These are phyloP conservation scores for Cyclotella sp. DNA, from an alignment of 108 stramenopile genomes.

Conservation along the genomic window DNA sequence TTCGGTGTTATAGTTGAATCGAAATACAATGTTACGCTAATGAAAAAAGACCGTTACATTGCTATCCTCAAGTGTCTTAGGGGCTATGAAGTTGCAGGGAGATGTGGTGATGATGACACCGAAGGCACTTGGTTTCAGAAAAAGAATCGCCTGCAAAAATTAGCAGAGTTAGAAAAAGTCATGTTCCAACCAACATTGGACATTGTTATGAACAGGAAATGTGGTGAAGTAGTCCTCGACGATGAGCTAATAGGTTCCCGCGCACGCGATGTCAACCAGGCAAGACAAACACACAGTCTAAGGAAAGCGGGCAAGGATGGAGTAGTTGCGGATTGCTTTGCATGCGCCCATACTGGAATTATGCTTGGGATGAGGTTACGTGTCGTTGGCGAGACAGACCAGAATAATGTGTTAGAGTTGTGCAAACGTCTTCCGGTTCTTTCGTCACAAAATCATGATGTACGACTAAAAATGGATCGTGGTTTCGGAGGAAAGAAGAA, in stretches of 20 bases:
- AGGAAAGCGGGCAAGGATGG: background rate
- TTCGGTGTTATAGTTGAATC: too few species aligned
- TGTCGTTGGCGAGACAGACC: background rate
- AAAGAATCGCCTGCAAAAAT: background rate
- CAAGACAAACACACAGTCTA: background rate
- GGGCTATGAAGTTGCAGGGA: too few species aligned
- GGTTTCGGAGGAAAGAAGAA: too few species aligned
- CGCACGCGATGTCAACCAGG: too few species aligned
- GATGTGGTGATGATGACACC: too few species aligned
- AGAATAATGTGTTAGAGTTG: background rate
- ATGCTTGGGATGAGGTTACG: constrained; percentile 3
- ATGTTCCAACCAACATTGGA: background rate
- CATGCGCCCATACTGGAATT: background rate
- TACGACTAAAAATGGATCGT: too few species aligned
- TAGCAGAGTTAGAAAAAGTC: background rate
- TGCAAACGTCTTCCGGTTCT: background rate
- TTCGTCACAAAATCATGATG: too few species aligned
- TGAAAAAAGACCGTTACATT: too few species aligned
- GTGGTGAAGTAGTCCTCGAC: background rate
- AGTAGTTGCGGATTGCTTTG: background rate
- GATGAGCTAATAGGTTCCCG: background rate
- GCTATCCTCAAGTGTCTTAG: too few species aligned
- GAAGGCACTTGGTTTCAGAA: too few species aligned
- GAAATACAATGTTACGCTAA: too few species aligned
- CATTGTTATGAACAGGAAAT: too few species aligned